Conservation (phyloP, 139 green algal genomes). For the Micractinium sp. region DNA sequence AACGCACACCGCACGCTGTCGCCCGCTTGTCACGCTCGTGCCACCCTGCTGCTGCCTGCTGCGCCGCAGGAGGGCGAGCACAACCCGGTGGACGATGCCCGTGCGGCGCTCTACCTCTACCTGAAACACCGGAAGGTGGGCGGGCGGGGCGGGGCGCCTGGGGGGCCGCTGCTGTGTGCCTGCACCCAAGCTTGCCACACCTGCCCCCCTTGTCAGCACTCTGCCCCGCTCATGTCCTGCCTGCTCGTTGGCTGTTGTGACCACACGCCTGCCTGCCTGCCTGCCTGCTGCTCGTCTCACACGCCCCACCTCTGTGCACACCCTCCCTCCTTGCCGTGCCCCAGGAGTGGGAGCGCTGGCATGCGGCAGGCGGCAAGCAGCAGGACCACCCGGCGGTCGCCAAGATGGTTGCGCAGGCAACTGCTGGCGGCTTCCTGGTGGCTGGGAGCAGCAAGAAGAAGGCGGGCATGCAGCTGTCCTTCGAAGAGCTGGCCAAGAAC, state of each 20-base stretch:
- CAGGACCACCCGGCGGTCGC: neutral
- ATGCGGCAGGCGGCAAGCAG: conserved; percentile 1
- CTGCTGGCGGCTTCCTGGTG: neutral
- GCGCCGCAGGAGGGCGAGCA: conserved; percentile 67
- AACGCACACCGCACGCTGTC: too few relatives aligned
- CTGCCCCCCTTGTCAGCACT: too few relatives aligned
- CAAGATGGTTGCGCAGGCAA: neutral
- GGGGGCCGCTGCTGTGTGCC: too few relatives aligned
- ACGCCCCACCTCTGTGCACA: neutral
- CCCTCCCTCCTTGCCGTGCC: neutral
- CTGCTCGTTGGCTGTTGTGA: neutral
- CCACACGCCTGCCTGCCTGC: neutral
- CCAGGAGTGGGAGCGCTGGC: conserved; percentile 35
- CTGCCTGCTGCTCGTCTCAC: neutral
- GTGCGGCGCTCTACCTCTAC: conserved; percentile 69
- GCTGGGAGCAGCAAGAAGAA: neutral
- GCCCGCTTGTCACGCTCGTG: too few relatives aligned
- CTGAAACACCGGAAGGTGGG: conserved; percentile 57
- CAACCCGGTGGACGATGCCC: conserved; percentile 23
- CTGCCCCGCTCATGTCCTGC: too few relatives aligned
- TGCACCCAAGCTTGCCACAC: too few relatives aligned
- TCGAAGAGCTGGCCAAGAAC: conserved; percentile 2
- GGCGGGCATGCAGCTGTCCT: neutral
- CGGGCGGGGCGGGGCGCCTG: too few relatives aligned
- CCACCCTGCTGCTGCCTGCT: neutral